Evolutionary conservation across 2,329 filamentous ascomycete genomes (phyloP), one percentile per base, ranked within the genome.

Genomic region (Sphaerulina populicola): DNA sequence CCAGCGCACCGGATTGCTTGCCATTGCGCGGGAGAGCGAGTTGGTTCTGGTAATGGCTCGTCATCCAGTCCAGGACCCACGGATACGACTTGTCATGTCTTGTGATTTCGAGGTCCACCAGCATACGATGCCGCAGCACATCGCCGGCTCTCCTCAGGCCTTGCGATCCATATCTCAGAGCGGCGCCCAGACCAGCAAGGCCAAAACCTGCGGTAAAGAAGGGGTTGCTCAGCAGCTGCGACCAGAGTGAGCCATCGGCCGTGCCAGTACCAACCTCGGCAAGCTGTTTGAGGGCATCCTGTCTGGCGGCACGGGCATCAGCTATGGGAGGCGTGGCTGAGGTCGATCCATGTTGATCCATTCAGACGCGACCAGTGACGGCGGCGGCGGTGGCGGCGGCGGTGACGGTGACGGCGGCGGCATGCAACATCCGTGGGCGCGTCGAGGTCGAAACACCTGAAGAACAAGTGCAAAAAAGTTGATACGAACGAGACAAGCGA

Each of bases 41-140:
- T 46, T 69, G 66, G 14, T 57, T 56, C 48, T 65, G 60, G 44
- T 68, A 67, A 46, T 68, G 64, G 30, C 88, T 79, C 6, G 89
- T 90, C 68, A 98, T 86, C 90, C 93, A 98, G 58, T 90, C 84
- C 8, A 98, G 77, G 38, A 98, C 82, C 91, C 90, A 97, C 37
- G 83, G 83, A 67, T 97, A 98, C 1, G 91, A 90, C 40, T 88
- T 82, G 71, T 98, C 93, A 63, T 91, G 87, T 66, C 88, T 86
- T 68, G 87, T 91, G 69, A 98, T 95, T 70, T 98, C 93, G 63
- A 98, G 82, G 63, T 96, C 89, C 62, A 97, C 88, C 29, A 98
- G 82, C 72, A 98, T 81, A 44, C 91, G 87, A 47, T 85, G 83
- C 44, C 88, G 86, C 52, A 95, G 72, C 51, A 94, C 76, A 39